Conservation (phyloP, 1,284 basidiomycete species). For the Ganoderma boninense region DNA sequence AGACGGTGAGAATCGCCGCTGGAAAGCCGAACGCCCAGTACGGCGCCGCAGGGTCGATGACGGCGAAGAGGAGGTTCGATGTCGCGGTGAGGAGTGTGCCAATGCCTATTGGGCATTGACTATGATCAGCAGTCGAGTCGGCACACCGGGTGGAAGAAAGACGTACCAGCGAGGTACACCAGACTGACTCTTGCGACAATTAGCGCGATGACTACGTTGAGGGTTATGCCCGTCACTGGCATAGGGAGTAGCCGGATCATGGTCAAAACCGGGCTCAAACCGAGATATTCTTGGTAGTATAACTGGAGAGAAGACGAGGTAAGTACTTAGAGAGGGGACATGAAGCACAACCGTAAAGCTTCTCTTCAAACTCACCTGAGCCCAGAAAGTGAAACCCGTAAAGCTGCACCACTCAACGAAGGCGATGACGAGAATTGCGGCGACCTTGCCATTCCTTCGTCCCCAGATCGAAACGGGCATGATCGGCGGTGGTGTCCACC, state of each 20-base stretch:
- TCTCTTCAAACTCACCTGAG: conserved; percentile 49
- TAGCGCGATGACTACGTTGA: conserved; percentile 74
- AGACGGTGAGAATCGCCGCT: conserved; percentile 73
- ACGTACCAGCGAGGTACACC: conserved; percentile 62
- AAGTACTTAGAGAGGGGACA: background rate
- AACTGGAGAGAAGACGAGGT: conserved; percentile 46
- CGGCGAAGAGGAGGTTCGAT: conserved; percentile 79
- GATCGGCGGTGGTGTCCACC: conserved; percentile 68
- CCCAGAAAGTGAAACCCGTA: conserved; percentile 63
- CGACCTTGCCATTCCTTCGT: conserved; percentile 70
- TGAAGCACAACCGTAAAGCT: background rate
- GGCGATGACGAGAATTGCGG: conserved; percentile 71
- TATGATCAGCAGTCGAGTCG: background rate
- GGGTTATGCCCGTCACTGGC: conserved; percentile 74
- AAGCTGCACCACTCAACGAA: conserved; percentile 79
- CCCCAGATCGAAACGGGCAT: conserved; percentile 76
- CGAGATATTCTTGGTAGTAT: conserved; percentile 73
- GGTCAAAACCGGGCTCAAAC: conserved; percentile 66
- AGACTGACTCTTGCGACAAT: conserved; percentile 65
- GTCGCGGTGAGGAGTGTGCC: conserved; percentile 71
- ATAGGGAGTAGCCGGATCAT: conserved; percentile 85
- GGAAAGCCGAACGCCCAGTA: conserved; percentile 90
- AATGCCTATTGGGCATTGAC: conserved; percentile 43
- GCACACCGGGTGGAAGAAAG: background rate
- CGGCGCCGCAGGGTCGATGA: conserved; percentile 64